Evolutionary conservation across 225 moss, liverwort and hornwort genomes (phyloP).

Genomic region (Marchantia paleacea): DNA sequence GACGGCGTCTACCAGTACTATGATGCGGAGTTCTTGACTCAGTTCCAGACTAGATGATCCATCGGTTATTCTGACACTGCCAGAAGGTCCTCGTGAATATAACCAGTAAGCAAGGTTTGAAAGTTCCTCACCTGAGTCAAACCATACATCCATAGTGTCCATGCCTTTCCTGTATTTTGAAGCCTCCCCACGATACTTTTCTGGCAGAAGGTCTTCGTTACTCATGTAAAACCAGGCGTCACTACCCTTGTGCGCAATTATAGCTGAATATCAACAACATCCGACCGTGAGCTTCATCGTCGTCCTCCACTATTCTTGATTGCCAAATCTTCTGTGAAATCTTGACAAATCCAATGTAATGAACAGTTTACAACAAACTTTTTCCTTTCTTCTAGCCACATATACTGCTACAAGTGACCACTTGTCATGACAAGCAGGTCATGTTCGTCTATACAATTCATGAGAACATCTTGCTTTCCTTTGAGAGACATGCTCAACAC

Average conservation of each 20-base stretch:
- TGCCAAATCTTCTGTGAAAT: too few species aligned
- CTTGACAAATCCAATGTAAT: too few species aligned
- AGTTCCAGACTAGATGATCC: not conserved
- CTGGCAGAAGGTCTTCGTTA: constrained; percentile 81
- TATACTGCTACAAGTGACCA: not conserved
- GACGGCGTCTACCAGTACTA: not conserved
- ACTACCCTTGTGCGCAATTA: constrained; percentile 78
- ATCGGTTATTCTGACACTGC: not conserved
- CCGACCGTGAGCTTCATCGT: not conserved
- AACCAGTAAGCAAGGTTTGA: too few species aligned
- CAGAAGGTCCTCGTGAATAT: too few species aligned
- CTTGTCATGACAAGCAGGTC: not conserved
- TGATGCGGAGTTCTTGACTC: not conserved
- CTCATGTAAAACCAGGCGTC: constrained; percentile 99
- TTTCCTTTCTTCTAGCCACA: too few species aligned
- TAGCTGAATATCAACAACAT: constrained; percentile 36
- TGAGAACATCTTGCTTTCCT: not conserved
- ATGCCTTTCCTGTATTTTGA: constrained; percentile 71
- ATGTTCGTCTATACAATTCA: not conserved
- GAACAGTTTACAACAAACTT: too few species aligned
- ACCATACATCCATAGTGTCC: constrained; percentile 99
- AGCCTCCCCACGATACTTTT: constrained; percentile 56
- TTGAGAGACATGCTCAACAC: not conserved
- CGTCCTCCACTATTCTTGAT: not conserved
- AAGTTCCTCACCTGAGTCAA: constrained; percentile 73